Percentiles rank a stretch among this genome's conserved stretches.
Evolutionary conservation across 2,329 filamentous ascomycete species (phyloP).

Genomic region (Paramyrothecium roridum): DNA sequence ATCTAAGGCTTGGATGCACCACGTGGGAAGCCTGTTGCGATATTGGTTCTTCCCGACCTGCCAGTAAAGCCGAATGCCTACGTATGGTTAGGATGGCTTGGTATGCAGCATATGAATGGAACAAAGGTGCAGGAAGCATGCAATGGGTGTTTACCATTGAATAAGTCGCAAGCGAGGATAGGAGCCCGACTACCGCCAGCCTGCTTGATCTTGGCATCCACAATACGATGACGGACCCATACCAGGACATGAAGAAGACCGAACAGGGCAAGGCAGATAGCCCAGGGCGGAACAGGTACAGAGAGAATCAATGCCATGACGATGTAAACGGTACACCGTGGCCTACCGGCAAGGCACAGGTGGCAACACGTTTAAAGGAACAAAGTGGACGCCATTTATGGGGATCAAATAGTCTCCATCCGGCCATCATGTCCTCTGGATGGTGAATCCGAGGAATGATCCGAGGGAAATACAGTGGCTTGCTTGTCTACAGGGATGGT

Average conservation of each 20-base stretch:
- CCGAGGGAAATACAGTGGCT: too few relatives aligned
- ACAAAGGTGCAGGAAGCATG: not conserved
- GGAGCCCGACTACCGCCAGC: constrained; percentile 29
- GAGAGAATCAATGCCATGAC: not conserved
- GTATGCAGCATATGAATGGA: too few relatives aligned
- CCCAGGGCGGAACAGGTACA: not conserved
- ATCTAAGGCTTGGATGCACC: constrained; percentile 10
- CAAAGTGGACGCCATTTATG: too few relatives aligned
- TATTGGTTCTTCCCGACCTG: constrained; percentile 13
- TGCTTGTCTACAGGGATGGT: too few relatives aligned
- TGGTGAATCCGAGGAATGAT: too few relatives aligned
- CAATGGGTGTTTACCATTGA: constrained; percentile 24
- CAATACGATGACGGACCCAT: constrained; percentile 14
- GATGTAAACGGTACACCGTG: not conserved
- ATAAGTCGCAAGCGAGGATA: constrained; percentile 26
- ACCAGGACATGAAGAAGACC: constrained; percentile 12
- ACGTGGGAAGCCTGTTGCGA: constrained; percentile 10
- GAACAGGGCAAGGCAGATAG: constrained; percentile 1
- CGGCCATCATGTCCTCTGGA: too few relatives aligned
- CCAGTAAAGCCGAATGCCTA: constrained; percentile 13
- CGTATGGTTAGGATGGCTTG: not conserved
- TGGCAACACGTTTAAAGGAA: not conserved
- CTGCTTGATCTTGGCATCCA: constrained; percentile 23
- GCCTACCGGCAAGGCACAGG: not conserved
- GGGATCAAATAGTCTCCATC: too few relatives aligned